Base-by-base conservation (phyloP, 2,329 filamentous ascomycete genomes). In the Botrytis sinoallii region DNA sequence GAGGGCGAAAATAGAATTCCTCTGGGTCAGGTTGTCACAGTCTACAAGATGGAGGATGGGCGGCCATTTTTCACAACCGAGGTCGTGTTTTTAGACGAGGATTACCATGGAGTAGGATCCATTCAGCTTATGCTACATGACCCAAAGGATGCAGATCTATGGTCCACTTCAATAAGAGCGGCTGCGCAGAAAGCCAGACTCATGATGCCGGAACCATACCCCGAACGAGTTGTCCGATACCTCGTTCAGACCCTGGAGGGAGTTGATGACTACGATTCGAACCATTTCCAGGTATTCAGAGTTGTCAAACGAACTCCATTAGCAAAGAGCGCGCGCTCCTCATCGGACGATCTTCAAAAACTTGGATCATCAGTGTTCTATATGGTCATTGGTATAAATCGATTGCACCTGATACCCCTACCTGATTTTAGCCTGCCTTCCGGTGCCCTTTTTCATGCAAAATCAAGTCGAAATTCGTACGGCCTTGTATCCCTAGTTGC, bases 381-480 rank as follows among this genome's bases (percentile, higher is more conserved):
- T 79, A 85, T 93, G 75, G 90, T 88, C 10, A 86, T 93, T 79
- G 91, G 91, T 32, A 85, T 91, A 46, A 90, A 92, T 83, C 91
- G 91, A 79, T 83, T 93, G 48, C 91, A 93, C 82, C 78, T 93
- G 67, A 86, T 93, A 64, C 90, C 90, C n/a, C 79, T 91, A 46
- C 86, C 89, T 60, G 91, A 90, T 77, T 83, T 85, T 32, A 84
- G 84, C 46, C 86, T 85, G 77, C 85, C 75, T 83, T 85, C 40
- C 88, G 88, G 75, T 20, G 75, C 76, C 32, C 70, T 79, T 10
- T 69, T 77, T 25, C 87, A 65, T 81, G 87, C 77, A 84, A 86
- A 75, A 83, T 87, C 75, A 57, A 79, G 78, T 40, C 77, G 80
- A 59, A 84, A 84, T 12, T 89, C 89, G 1, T 88, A 89, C 78